Evolutionary conservation across 257 asterid species (phyloP).

Genomic region (Linderniella brevidens): DNA sequence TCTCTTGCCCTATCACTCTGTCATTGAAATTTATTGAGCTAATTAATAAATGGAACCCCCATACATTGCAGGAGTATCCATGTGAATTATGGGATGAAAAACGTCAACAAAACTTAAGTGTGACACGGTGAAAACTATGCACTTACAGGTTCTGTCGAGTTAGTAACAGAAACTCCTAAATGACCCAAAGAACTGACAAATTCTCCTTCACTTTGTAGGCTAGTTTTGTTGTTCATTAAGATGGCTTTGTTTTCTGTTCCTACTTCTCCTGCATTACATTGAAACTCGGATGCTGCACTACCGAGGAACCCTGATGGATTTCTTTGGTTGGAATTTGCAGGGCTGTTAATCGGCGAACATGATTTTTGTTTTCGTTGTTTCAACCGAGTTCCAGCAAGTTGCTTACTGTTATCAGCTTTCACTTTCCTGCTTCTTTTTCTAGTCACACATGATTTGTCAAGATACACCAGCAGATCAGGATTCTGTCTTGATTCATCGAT

Average conservation of each 20-base stretch:
- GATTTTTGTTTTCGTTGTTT: slow-evolving; percentile 18
- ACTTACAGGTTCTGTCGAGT: slow-evolving; percentile 44
- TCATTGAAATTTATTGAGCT: slow-evolving; percentile 14
- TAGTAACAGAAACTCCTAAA: slow-evolving; percentile 11
- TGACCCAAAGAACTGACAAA: slow-evolving; percentile 12
- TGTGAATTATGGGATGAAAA: no score
- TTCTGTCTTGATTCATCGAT: slow-evolving; percentile 15
- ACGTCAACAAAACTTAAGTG: no score
- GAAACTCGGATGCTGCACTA: slow-evolving; percentile 11
- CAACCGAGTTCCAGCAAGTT: slow-evolving; percentile 11
- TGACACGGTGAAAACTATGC: not conserved
- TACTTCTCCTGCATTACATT: slow-evolving; percentile 13
- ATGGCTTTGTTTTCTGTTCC: slow-evolving; percentile 18
- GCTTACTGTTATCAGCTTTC: slow-evolving; percentile 15
- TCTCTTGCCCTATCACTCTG: slow-evolving; percentile 24
- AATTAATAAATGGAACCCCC: not conserved
- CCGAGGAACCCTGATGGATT: slow-evolving; percentile 11
- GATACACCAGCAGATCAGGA: slow-evolving; percentile 21
- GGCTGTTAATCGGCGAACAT: slow-evolving; percentile 12
- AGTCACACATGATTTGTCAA: slow-evolving; percentile 22
- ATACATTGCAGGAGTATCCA: no score
- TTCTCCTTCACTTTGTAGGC: slow-evolving; percentile 11
- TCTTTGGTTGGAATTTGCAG: slow-evolving; percentile 16
- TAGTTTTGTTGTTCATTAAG: slow-evolving; percentile 16
- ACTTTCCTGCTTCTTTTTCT: slow-evolving; percentile 50